Base-by-base conservation (phyloP, 2,329 filamentous ascomycete genomes). In the Fusarium siculi region DNA sequence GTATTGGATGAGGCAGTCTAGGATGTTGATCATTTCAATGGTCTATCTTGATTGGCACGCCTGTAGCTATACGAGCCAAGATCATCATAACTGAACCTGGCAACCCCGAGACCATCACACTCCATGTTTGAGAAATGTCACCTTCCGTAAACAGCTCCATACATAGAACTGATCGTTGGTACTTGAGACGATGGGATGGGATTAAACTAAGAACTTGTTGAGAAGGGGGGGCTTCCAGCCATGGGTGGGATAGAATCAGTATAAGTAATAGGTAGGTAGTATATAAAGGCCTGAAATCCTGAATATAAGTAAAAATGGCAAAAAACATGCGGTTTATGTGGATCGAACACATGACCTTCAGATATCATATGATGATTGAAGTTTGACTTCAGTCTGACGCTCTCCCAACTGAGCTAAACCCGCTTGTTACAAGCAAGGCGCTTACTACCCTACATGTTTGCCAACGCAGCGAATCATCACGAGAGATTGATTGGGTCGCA, bases 321-420 rank as follows among this genome's bases (percentile, higher is more conserved):
- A 56, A 73, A 58, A 28, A 28, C 21, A 46, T 76, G 74, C 74
- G 74, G 74, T 76, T 76, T 76, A 28, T 76, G 74, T 76, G 74
- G 74, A 76, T 76, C 74, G 74, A 76, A 76, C 74, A 76, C 74
- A 76, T 28, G 74, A 76, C 74, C 74, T 76, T 76, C 74, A 76
- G 74, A 76, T 76, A 74, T 75, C 71, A 25, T 12, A 23, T 44
- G 10, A 55, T 59, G 59, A 75, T 75, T 66, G 68, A 76, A 74
- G 73, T 74, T 66, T 70, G 37, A 34, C 58, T 73, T 66, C 59
- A 73, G 71, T 63, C 63, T 64, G 56, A 70, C 74, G 73, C 70
- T 75, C 74, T 75, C 75, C 74, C 75, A 76, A 77, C 75, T 76
- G 66, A 69, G 66, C 66, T 69, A 69, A 69, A 69, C 66, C 66